These are phyloP conservation scores for Rossbeevera mucosa DNA, from an alignment of 768 basidiomycete genomes.

Conservation along the genomic window DNA sequence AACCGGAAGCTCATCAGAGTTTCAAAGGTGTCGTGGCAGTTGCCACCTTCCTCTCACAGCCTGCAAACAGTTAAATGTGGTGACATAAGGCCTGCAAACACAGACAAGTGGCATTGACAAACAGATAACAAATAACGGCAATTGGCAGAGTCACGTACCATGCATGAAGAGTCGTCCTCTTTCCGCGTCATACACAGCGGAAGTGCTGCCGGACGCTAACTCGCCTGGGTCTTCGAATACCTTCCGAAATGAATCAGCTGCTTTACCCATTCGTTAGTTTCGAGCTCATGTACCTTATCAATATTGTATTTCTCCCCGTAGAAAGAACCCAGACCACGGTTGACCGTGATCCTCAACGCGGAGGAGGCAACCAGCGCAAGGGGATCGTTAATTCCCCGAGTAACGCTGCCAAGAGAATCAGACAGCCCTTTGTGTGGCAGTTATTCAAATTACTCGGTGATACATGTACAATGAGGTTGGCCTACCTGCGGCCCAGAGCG, in stretches of 20 bases:
- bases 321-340: constrained; percentile 47
- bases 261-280: background rate
- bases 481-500: constrained; percentile 59
- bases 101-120: constrained; percentile 5
- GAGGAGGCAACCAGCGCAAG: constrained; percentile 41
- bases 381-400: constrained; percentile 42
- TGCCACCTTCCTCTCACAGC: constrained; percentile 12
- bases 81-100: constrained; percentile 28
- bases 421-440: constrained; percentile 39
- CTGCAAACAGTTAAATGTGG: constrained; percentile 34
- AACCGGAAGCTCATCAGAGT: background rate
- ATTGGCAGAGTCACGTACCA: constrained; percentile 37
- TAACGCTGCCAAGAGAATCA: constrained; percentile 31
- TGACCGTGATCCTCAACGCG: constrained; percentile 49
- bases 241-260: constrained; percentile 31
- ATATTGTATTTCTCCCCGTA: constrained; percentile 58
- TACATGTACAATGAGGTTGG: background rate
- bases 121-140: background rate
- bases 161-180: constrained; percentile 51
- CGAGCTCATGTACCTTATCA: constrained; percentile 43
- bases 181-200: constrained; percentile 50
- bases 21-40: constrained; percentile 1
- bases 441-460: background rate
- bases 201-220: constrained; percentile 52
- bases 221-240: constrained; percentile 65